phyloP scores from a whole-genome alignment of 768 basidiomycete genomes.

The Imleria badia region DNA sequence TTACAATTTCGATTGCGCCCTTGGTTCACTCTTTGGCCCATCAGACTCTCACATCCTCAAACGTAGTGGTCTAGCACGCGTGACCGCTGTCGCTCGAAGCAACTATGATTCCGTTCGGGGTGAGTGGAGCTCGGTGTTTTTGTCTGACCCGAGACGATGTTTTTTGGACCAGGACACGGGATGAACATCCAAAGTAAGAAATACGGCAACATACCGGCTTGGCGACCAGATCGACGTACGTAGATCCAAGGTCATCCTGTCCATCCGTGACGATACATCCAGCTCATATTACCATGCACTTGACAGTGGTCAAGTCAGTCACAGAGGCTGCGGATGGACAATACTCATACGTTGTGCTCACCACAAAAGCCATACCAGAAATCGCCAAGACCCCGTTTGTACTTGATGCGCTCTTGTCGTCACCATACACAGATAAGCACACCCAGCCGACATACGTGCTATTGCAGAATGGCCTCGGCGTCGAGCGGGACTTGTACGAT shows the following conservation, averaged over 20 bases:
- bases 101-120: conserved; percentile 60
- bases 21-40: not conserved
- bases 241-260: not conserved
- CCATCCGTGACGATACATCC: conserved; percentile 18
- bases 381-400: conserved; percentile 53
- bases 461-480: conserved; percentile 68
- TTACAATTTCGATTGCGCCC: not conserved
- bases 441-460: conserved; percentile 60
- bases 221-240: conserved; percentile 64
- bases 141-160: not conserved
- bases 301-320: conserved; percentile 56
- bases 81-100: conserved; percentile 73
- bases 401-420: conserved; percentile 53
- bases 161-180: conserved; percentile 43
- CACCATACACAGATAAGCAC: conserved; percentile 44
- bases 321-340: conserved; percentile 56
- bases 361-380: conserved; percentile 75
- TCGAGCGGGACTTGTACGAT: conserved; percentile 61
- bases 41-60: conserved; percentile 57
- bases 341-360: conserved; percentile 65
- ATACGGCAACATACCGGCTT: conserved; percentile 56
- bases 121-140: conserved; percentile 19
- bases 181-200: conserved; percentile 56
- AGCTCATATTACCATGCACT: not conserved
- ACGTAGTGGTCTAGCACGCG: conserved; percentile 55